Evolutionary conservation across 306 rosid species (phyloP).

Genomic region (Cicer yamashitae): DNA sequence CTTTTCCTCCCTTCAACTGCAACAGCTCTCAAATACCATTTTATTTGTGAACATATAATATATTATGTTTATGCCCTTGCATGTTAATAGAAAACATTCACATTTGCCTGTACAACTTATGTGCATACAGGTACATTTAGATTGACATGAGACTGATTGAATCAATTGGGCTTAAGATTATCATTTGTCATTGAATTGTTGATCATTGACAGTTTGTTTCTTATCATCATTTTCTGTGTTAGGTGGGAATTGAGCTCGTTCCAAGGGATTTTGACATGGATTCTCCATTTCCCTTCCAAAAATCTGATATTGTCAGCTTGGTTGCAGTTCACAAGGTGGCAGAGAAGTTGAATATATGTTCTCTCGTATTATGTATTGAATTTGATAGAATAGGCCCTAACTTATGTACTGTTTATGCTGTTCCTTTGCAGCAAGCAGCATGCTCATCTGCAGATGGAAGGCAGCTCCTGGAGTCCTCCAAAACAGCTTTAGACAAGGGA

Average conservation of each 20-base stretch:
- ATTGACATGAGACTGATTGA: background rate
- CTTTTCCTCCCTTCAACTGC: conserved; percentile 10
- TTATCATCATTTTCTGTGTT: conserved; percentile 32
- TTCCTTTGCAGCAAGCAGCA: conserved; percentile 91
- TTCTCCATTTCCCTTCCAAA: conserved; percentile 79
- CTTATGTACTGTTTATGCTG: conserved; percentile 40
- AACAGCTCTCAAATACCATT: conserved; percentile 4
- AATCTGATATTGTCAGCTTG: conserved; percentile 84
- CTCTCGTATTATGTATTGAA: conserved; percentile 22
- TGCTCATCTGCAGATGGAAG: conserved; percentile 99
- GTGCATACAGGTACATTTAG: background rate
- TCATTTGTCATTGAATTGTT: conserved; percentile 34
- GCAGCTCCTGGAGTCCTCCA: conserved; percentile 94
- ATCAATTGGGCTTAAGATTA: conserved; percentile 14
- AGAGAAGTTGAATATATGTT: conserved; percentile 41
- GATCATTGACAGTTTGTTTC: conserved; percentile 40
- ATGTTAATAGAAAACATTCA: background rate
- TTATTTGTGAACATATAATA: conserved; percentile 27
- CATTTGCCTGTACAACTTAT: conserved; percentile 12
- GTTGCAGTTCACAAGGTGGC: conserved; percentile 95
- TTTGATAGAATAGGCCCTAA: conserved; percentile 33
- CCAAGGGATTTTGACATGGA: conserved; percentile 96
- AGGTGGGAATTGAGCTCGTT: conserved; percentile 96
- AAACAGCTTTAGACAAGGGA: conserved; percentile 98
- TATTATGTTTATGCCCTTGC: conserved; percentile 3